A percentile compares a stretch with the other conserved stretches of the same genome.
Conservation (phyloP, 2,329 filamentous ascomycete genomes). For the Tolypocladium sp. region DNA sequence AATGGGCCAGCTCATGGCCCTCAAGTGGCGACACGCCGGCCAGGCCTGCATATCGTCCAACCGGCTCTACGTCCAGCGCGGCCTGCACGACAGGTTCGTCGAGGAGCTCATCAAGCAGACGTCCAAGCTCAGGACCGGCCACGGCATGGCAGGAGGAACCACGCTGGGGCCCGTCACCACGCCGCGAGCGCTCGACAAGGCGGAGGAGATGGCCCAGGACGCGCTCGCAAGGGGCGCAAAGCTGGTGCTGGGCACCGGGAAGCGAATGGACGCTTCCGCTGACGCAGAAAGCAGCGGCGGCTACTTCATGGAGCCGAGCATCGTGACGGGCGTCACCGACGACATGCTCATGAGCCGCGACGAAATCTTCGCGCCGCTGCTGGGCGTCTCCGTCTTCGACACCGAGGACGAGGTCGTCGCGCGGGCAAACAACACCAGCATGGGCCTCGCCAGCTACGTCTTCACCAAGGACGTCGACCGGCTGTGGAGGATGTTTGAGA, state of each 20-base stretch:
- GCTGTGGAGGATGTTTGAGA: conserved; percentile 33
- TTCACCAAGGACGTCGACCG: conserved; percentile 42
- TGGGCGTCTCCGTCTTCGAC: conserved; percentile 59
- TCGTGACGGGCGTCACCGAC: conserved; percentile 55
- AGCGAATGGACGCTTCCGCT: conserved; percentile 28
- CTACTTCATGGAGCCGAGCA: conserved; percentile 63
- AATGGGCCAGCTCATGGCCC: conserved; percentile 49
- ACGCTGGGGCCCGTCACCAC: conserved; percentile 27
- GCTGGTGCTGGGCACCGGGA: conserved; percentile 41
- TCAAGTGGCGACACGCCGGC: conserved; percentile 64
- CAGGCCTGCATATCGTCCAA: conserved; percentile 64
- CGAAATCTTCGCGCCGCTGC: conserved; percentile 66
- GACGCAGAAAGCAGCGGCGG: conserved; percentile 27
- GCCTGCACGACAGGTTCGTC: conserved; percentile 53
- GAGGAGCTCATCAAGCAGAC: conserved; percentile 43
- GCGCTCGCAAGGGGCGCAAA: conserved; percentile 53
- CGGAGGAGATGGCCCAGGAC: conserved; percentile 44
- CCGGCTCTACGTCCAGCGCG: conserved; percentile 49
- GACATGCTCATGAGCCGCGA: conserved; percentile 59
- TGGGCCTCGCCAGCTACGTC: conserved; percentile 65
- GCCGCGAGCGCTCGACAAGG: conserved; percentile 21
- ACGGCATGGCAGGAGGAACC: conserved; percentile 38
- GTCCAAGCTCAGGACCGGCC: conserved; percentile 47
- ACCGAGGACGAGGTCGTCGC: conserved; percentile 61
- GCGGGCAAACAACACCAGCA: conserved; percentile 56